phyloP scores from a whole-genome alignment of 441 rosid species.

The Brassica balearica region DNA sequence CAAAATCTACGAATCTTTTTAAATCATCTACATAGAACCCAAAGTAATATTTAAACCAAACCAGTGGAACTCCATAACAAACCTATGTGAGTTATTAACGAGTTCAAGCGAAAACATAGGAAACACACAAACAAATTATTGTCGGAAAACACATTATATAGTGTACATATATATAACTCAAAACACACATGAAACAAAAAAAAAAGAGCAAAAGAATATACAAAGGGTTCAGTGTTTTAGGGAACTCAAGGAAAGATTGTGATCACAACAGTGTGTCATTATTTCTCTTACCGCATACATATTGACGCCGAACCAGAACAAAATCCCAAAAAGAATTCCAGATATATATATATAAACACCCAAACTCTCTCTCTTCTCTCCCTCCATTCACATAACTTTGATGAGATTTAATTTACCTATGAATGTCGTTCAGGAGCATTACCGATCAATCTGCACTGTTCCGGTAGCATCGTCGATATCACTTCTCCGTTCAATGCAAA shows the following conservation, averaged over 20 bases:
- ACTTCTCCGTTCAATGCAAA: slow-evolving; percentile 89
- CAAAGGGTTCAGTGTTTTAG: slow-evolving; percentile 33
- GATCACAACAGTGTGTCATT: slow-evolving; percentile 24
- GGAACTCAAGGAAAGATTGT: slow-evolving; percentile 34
- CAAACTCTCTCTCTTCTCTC: slow-evolving; percentile 24
- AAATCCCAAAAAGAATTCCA: neutral
- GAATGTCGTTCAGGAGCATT: slow-evolving; percentile 54
- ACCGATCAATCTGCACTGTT: slow-evolving; percentile 95
- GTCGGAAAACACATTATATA: slow-evolving; percentile 22
- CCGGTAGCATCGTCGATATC: slow-evolving; percentile 82
- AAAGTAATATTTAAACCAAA: slow-evolving; percentile 13
- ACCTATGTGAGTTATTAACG: neutral
- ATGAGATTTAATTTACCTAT: slow-evolving; percentile 42
- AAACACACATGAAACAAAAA: slow-evolving; percentile 30
- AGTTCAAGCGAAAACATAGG: neutral
- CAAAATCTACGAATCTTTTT: neutral
- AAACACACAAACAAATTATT: slow-evolving; percentile 13
- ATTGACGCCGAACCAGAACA: slow-evolving; percentile 32
- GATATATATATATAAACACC: slow-evolving; percentile 31
- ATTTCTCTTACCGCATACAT: slow-evolving; percentile 35
- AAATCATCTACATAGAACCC: neutral
- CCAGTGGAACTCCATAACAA: neutral
- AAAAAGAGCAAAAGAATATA: slow-evolving; percentile 31
- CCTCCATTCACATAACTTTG: slow-evolving; percentile 24
- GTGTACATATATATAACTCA: slow-evolving; percentile 32